Percentiles rank a stretch among this genome's conserved stretches.
Evolutionary conservation across 345 rosid species (phyloP).

Genomic region (Citrus reticulata): DNA sequence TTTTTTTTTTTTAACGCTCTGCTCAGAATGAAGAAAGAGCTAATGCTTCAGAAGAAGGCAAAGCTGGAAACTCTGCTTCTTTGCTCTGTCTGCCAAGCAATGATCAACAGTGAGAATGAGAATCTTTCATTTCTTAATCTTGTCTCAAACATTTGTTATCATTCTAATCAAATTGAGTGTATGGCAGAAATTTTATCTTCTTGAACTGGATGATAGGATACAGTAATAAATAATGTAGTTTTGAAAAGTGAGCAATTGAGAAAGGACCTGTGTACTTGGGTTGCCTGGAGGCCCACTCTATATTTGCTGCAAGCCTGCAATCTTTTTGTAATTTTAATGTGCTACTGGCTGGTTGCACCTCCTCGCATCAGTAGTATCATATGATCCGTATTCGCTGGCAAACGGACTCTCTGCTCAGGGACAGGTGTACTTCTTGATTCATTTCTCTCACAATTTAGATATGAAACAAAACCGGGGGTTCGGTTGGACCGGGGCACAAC

Average conservation of each 20-base stretch:
- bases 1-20: background rate
- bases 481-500: too few relatives aligned
- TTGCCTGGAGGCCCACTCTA: too few relatives aligned
- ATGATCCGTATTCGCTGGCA: too few relatives aligned
- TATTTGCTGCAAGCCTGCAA: too few relatives aligned
- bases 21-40: slow-evolving; percentile 25
- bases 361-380: too few relatives aligned
- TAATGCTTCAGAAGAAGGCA: background rate
- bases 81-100: background rate
- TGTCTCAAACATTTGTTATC: background rate
- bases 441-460: too few relatives aligned
- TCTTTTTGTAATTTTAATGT: too few relatives aligned
- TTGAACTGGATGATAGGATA: too few relatives aligned
- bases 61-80: background rate
- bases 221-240: background rate
- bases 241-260: background rate
- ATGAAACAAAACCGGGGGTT: too few relatives aligned
- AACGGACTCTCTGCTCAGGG: too few relatives aligned
- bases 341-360: too few relatives aligned
- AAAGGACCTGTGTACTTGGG: background rate
- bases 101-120: slow-evolving; percentile 11
- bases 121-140: background rate
- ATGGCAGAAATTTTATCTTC: background rate
- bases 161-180: background rate
- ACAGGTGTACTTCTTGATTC: too few relatives aligned